Base-by-base conservation (phyloP, 2,329 filamentous ascomycete genomes). In the Talaromyces sp. region DNA sequence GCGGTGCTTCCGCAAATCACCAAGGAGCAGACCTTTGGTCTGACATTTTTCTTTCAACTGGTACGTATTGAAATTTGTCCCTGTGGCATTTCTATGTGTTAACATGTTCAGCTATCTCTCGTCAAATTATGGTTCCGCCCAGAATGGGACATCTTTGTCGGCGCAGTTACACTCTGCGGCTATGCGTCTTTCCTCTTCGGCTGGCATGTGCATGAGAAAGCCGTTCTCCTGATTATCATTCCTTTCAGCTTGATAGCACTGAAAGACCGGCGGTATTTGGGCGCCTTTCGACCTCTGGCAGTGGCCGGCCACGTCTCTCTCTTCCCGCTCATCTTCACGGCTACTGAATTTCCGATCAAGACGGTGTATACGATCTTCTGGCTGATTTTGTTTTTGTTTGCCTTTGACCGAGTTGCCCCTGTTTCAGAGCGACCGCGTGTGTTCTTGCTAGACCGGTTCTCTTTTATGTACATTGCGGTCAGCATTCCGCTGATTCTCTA, bases 121-220 rank as follows among this genome's bases (percentile, higher is more conserved):
- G 72, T 91, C 64, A 95, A 92, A 74, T 85, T 97, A 43, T 96
- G 96, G 77, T 70, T 85, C 52, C 81, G 83, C 56, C 91, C 92
- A 2, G 91, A 85, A 0, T 96, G 91, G 90, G 89, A 96, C 63
- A 89, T 85, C 59, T 97, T 99, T 71, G 84, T 97, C 48, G 91
- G 91, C 3, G 88, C 91, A 0, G 84, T 96, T 51, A 97, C 93
- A 0, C 85, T 97, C 17, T 97, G 94, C 70, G 94, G 91, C 61
- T 99, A 97, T 71, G 90, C 93, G 0, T 97, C 93, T 0, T 99
- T 99, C 77, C 82, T 99, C 10, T 97, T 97, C 68, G 93, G 94
- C 60, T 99, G 93, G 92, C 94, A 99, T 71, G 94, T 99, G 9
- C 94, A 99, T 69, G 94, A 99, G 72, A 99, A 99, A 76, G 94